Conservation (phyloP, 225 moss, liverwort and hornwort genomes). For the Polytrichum formosum region DNA sequence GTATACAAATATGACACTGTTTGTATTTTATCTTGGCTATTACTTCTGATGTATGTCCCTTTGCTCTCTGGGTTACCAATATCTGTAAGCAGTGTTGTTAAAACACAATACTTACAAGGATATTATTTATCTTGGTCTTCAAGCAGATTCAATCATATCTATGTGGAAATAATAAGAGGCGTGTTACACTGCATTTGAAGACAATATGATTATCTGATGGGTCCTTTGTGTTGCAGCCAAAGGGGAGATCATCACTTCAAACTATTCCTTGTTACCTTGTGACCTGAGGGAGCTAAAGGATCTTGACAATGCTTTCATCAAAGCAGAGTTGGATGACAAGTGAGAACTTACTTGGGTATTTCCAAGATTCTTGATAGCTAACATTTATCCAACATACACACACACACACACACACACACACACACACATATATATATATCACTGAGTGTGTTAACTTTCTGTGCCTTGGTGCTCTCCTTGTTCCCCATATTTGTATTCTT, state of each 20-base stretch:
- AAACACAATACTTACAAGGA: not conserved
- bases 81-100: not conserved
- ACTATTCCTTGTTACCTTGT: slow-evolving; percentile 78
- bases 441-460: not conserved
- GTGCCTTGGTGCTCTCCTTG: not conserved
- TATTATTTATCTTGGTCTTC: too few relatives aligned
- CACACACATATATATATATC: not conserved
- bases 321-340: slow-evolving; percentile 78
- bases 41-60: not conserved
- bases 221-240: slow-evolving; percentile 61
- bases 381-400: not conserved
- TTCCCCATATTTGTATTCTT: not conserved
- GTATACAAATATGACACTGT: slow-evolving; percentile 25
- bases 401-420: not conserved
- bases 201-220: slow-evolving; percentile 11
- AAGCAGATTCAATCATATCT: too few relatives aligned
- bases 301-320: slow-evolving; percentile 54
- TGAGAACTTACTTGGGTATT: slow-evolving; percentile 43
- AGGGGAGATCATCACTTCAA: slow-evolving; percentile 70
- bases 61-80: not conserved
- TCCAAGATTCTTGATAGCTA: slow-evolving; percentile 25
- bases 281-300: slow-evolving; percentile 69
- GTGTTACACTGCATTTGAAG: not conserved
- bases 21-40: not conserved
- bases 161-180: too few relatives aligned